phyloP scores from a whole-genome alignment of 1,284 basidiomycete species.

The Cutaneotrichosporon cavernicola region DNA sequence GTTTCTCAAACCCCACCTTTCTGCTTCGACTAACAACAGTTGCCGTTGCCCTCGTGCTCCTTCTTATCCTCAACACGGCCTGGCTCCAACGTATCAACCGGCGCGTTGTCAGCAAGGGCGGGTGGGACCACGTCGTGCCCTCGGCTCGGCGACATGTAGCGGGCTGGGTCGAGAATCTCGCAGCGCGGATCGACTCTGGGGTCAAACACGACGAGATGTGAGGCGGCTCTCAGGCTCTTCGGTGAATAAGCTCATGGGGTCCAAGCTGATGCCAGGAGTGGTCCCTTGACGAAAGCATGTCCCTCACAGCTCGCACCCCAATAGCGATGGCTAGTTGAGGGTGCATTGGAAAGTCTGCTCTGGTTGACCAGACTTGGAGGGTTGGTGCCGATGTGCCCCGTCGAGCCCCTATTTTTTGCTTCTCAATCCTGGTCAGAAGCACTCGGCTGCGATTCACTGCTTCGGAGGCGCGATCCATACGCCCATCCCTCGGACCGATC shows the following conservation, averaged over 20 bases:
- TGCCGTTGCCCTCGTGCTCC: constrained; percentile 25
- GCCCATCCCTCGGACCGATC: neutral
- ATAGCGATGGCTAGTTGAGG: neutral
- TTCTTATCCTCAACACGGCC: constrained; percentile 25
- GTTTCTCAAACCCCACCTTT: neutral
- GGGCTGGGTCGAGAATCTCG: neutral
- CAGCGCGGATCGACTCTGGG: neutral
- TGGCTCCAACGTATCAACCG: constrained; percentile 27
- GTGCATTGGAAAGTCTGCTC: neutral
- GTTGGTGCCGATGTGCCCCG: too few relatives aligned
- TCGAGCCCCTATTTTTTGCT: neutral
- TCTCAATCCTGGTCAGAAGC: neutral
- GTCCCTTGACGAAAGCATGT: neutral
- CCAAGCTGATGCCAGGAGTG: neutral
- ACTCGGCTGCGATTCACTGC: neutral
- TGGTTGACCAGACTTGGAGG: too few relatives aligned
- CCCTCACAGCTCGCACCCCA: neutral
- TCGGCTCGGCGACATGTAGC: constrained; percentile 1
- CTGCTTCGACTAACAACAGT: constrained; percentile 15
- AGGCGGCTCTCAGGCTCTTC: neutral
- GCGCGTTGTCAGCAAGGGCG: constrained; percentile 14
- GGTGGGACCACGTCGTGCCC: constrained; percentile 13
- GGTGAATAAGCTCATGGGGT: neutral
- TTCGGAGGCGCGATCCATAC: neutral
- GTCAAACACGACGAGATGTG: neutral